A percentile compares a stretch with the other conserved stretches of the same genome.
Conservation (phyloP, 306 rosid genomes). For the Dalbergia oliveri region DNA sequence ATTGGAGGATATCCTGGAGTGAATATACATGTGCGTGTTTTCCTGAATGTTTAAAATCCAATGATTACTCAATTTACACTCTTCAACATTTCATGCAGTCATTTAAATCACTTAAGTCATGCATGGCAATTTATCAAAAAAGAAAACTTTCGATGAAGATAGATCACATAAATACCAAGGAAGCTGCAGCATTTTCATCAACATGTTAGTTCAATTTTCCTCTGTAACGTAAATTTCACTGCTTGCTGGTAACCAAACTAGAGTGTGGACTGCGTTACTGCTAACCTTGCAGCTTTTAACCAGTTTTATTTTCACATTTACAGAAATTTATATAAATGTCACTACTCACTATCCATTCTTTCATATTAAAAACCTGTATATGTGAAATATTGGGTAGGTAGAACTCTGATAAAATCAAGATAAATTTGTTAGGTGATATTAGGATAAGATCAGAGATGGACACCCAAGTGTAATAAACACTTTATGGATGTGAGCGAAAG, state of each 20-base stretch:
- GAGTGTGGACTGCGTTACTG: not conserved
- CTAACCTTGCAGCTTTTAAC: conserved; percentile 9
- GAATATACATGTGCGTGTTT: conserved; percentile 92
- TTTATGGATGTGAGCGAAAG: too few species aligned
- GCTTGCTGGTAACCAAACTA: not conserved
- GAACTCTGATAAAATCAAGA: conserved; percentile 35
- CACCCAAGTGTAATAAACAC: too few species aligned
- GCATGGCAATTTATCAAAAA: conserved; percentile 1
- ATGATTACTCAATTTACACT: conserved; percentile 44
- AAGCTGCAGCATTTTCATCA: not conserved
- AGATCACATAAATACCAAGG: not conserved
- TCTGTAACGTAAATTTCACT: conserved; percentile 14
- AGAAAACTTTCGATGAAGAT: conserved; percentile 7
- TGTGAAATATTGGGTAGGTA: conserved; percentile 21
- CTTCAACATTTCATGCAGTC: conserved; percentile 7
- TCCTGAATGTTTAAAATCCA: conserved; percentile 61
- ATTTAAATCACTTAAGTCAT: conserved; percentile 7
- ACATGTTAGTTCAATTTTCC: conserved; percentile 23
- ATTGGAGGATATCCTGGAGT: conserved; percentile 85
- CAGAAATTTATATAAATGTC: conserved; percentile 2
- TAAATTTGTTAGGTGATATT: too few species aligned
- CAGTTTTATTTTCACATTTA: not conserved
- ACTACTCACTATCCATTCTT: conserved; percentile 9
- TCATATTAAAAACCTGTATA: not conserved
- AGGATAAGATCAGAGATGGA: too few species aligned